Conservation (phyloP, 2,329 filamentous ascomycete species). For the Exophiala aquamarina region DNA sequence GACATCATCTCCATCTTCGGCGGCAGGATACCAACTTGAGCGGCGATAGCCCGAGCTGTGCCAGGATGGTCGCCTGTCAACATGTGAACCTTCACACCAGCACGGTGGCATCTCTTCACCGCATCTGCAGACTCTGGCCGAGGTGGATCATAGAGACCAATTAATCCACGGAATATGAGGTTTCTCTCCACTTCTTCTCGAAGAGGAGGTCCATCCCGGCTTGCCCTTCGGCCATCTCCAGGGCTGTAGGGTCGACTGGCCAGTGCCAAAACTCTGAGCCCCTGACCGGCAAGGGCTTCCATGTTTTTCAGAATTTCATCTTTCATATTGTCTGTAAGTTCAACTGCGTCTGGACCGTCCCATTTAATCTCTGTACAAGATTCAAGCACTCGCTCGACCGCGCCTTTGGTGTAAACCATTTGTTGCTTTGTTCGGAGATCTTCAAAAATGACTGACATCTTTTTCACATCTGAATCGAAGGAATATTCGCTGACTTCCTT, state of each 20-base stretch:
- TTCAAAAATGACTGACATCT: constrained; percentile 70
- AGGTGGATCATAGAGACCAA: constrained; percentile 79
- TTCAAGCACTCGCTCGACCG: constrained; percentile 67
- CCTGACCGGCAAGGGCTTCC: constrained; percentile 65
- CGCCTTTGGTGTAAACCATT: constrained; percentile 47
- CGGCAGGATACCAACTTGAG: constrained; percentile 73
- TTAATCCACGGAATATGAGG: constrained; percentile 70
- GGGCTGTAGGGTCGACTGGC: constrained; percentile 49
- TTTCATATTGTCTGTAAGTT: constrained; percentile 55
- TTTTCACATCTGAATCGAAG: constrained; percentile 73
- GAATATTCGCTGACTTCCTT: constrained; percentile 66
- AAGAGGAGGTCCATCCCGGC: too few relatives aligned
- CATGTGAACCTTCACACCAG: constrained; percentile 75
- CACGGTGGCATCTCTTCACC: constrained; percentile 65
- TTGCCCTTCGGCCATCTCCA: background rate
- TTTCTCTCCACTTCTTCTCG: constrained; percentile 65
- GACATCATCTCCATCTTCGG: constrained; percentile 57
- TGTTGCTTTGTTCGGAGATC: constrained; percentile 27
- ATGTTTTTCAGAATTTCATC: constrained; percentile 65
- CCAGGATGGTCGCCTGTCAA: constrained; percentile 74
- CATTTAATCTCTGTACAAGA: constrained; percentile 56
- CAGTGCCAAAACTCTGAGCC: constrained; percentile 68
- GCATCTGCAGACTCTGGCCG: constrained; percentile 71
- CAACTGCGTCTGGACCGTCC: constrained; percentile 38
- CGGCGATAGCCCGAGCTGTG: constrained; percentile 72